Evolutionary conservation across 2,329 filamentous ascomycete species (phyloP).

Genomic region (Colletotrichum tropicicola): DNA sequence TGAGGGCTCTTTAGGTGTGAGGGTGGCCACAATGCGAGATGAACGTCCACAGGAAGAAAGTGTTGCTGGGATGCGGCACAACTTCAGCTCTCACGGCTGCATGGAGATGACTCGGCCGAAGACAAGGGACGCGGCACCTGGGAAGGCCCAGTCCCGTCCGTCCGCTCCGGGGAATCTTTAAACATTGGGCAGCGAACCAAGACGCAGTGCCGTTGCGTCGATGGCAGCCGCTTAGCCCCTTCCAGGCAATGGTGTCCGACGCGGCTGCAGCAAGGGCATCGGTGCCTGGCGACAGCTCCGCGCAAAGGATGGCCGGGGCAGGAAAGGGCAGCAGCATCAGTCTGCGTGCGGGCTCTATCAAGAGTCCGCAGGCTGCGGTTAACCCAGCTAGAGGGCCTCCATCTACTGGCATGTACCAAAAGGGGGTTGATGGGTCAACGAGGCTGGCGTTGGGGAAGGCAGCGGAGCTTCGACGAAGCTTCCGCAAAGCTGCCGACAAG

Average conservation of each 20-base stretch:
- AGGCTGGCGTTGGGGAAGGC: background rate
- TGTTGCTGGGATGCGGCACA: background rate
- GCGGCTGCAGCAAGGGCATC: constrained; percentile 7
- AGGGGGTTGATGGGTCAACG: background rate
- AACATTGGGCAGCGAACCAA: constrained; percentile 9
- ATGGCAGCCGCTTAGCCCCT: background rate
- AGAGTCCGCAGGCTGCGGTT: background rate
- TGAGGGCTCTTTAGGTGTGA: background rate
- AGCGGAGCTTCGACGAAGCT: constrained; percentile 13
- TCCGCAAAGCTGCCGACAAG: constrained; percentile 4
- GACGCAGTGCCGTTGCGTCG: constrained; percentile 11
- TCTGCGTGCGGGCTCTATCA: too few species aligned
- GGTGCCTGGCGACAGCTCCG: background rate
- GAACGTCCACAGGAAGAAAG: background rate
- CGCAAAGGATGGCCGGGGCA: background rate
- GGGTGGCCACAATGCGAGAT: background rate
- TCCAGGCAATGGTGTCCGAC: constrained; percentile 1
- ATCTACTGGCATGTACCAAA: background rate
- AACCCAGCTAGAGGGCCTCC: too few species aligned
- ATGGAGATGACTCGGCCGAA: constrained; percentile 21
- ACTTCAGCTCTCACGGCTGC: background rate
- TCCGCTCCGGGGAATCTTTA: constrained; percentile 24
- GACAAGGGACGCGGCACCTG: constrained; percentile 1
- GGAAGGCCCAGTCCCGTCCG: constrained; percentile 26
- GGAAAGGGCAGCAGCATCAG: too few species aligned